Base-by-base conservation (phyloP, 139 green algal species). In the Micromonas pusilla region DNA sequence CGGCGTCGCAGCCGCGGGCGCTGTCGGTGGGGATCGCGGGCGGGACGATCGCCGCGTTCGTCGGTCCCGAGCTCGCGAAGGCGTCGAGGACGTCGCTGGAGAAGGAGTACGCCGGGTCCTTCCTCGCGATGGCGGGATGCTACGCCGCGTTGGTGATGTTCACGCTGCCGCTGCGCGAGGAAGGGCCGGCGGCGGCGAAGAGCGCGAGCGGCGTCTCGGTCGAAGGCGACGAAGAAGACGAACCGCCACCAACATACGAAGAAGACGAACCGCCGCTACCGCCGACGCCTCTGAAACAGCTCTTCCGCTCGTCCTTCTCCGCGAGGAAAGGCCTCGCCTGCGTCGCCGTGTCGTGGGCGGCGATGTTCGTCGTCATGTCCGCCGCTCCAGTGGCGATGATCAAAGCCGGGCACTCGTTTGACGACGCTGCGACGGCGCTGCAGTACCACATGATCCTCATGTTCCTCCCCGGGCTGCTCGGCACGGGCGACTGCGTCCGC, bases 281-380 rank as follows among this genome's bases (percentile, higher is more conserved):
- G 19, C 60, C 25, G 13, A 28, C 60, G 60, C 13, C 19, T 9
- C 60, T 28, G 13, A 68, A 16, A 5, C 19, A 5, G 25, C 5
- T 16, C 19, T 5, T 30, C n/a, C 13, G 19, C 19, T 16, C 19
- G 26, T 36, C 25, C 13, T 5, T 68, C 6, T 16, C 5, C 60
- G 60, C 60, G 60, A 5, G 25, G 6, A 68, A 68, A 5, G 26
- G 25, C 60, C 25, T 68, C 60, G 26, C 60, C 5, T 13, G 60
- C 6, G 45, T 57, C 9, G 16, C 45, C 9, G 9, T 9, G 9
- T 9, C 45, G 45, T 68, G 60, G 60, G 23, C 60, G 0, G 60
- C 25, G 25, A 68, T 68, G 60, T 36, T 68, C n/a, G 13, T 68
- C 60, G 60, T 68, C 19, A 68, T 68, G 60, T 30, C 5, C 60